These are phyloP conservation scores for Yamadazyma jaroonii DNA, from an alignment of 1,139 yeast genomes.

Conservation along the genomic window DNA sequence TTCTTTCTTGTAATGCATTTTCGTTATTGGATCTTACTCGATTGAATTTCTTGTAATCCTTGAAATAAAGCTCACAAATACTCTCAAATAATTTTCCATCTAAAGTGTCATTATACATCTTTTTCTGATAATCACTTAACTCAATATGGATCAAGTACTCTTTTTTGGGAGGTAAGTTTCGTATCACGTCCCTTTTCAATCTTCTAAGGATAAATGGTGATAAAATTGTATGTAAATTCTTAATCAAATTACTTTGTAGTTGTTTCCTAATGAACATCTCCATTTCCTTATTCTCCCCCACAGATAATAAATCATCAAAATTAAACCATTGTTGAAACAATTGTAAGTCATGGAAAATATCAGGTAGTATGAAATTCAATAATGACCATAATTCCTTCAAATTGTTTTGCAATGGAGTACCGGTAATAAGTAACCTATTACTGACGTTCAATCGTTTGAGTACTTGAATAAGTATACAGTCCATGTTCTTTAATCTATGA, in stretches of 20 bases:
- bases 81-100: slow-evolving; percentile 39
- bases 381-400: slow-evolving; percentile 87
- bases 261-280: slow-evolving; percentile 56
- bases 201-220: slow-evolving; percentile 86
- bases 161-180: slow-evolving; percentile 76
- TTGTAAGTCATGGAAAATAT: slow-evolving; percentile 84
- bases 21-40: slow-evolving; percentile 3
- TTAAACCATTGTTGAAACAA: slow-evolving; percentile 94
- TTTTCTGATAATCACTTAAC: slow-evolving; percentile 59
- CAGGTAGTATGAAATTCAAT: slow-evolving; percentile 85
- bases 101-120: slow-evolving; percentile 61
- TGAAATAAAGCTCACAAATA: slow-evolving; percentile 21
- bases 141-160: slow-evolving; percentile 81
- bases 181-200: slow-evolving; percentile 68
- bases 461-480: slow-evolving; percentile 69
- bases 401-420: slow-evolving; percentile 92
- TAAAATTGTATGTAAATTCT: slow-evolving; percentile 79
- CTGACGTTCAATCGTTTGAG: slow-evolving; percentile 63
- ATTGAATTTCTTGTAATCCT: slow-evolving; percentile 17
- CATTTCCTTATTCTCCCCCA: slow-evolving; percentile 20
- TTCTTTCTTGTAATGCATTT: slow-evolving; percentile 8
- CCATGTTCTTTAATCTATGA: slow-evolving; percentile 80
- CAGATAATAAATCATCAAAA: slow-evolving; percentile 51
- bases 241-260: slow-evolving; percentile 61
- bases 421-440: slow-evolving; percentile 78